These are phyloP conservation scores for Phytopythium kandeliae DNA, from an alignment of 352 stramenopile species.

Conservation along the genomic window DNA sequence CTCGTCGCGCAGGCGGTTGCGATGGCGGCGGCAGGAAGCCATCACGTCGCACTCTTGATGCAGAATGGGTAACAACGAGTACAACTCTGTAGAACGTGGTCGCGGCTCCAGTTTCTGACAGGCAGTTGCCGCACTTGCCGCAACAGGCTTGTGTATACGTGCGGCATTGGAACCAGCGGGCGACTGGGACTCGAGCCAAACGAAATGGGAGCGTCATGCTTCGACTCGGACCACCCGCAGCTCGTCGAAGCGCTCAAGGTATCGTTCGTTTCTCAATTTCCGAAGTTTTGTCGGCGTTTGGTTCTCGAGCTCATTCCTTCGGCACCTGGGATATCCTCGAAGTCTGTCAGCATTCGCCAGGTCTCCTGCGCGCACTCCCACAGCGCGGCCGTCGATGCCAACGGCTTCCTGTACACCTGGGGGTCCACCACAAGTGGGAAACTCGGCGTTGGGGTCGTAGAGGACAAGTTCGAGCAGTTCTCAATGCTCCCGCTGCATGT, in stretches of 20 bases:
- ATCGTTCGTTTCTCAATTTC: conserved; percentile 20
- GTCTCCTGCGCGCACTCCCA: conserved; percentile 81
- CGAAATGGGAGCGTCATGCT: conserved; percentile 42
- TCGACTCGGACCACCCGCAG: conserved; percentile 60
- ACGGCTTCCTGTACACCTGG: conserved; percentile 87
- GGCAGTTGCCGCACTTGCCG: neutral
- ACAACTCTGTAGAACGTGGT: neutral
- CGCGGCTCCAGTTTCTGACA: neutral
- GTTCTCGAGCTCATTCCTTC: neutral
- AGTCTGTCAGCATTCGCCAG: conserved; percentile 32
- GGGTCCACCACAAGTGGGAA: conserved; percentile 79
- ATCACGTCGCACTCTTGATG: conserved; percentile 77
- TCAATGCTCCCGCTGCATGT: conserved; percentile 61
- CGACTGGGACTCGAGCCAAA: conserved; percentile 71
- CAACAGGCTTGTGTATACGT: conserved; percentile 85
- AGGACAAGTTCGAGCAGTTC: conserved; percentile 81
- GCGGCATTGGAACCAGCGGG: conserved; percentile 77
- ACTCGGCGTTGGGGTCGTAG: conserved; percentile 79
- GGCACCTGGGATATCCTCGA: neutral
- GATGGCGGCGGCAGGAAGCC: conserved; percentile 66
- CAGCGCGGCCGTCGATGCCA: conserved; percentile 72
- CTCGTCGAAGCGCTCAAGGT: conserved; percentile 49
- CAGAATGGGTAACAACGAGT: conserved; percentile 52
- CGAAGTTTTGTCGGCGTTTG: too few relatives aligned
- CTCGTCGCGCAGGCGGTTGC: conserved; percentile 34